Percentiles rank a stretch among this genome's conserved stretches.
phyloP scores from a whole-genome alignment of 1,139 yeast genomes.

The Hyphopichia fennica region DNA sequence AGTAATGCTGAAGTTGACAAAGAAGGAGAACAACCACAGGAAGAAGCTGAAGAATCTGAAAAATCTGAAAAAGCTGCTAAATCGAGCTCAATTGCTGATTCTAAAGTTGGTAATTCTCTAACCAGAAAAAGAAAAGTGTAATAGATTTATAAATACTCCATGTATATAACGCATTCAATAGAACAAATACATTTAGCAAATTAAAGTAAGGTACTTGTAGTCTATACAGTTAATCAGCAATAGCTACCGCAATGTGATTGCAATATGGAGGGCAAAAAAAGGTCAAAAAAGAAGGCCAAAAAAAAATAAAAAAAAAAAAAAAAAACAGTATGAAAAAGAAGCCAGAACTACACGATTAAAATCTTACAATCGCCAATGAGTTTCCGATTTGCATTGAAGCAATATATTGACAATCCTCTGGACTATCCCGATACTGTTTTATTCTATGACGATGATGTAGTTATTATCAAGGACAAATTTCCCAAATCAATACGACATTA shows the following conservation, averaged over 20 bases:
- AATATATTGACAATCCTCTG: conserved; percentile 33
- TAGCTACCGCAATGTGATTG: no score
- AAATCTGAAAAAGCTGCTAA: not conserved
- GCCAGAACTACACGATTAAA: no score
- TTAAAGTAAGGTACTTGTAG: no score
- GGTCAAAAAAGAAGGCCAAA: no score
- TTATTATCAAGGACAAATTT: conserved; percentile 58
- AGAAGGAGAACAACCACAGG: not conserved
- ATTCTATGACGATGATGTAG: conserved; percentile 50
- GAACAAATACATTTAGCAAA: no score
- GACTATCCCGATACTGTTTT: conserved; percentile 25
- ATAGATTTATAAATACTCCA: not conserved
- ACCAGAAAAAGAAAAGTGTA: conserved; percentile 2
- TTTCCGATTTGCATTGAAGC: conserved; percentile 33
- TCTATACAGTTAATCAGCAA: no score
- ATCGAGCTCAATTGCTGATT: not conserved
- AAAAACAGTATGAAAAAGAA: conserved; percentile 2
- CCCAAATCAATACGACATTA: conserved; percentile 68
- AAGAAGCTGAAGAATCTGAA: not conserved
- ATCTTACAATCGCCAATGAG: no score
- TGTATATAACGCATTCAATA: not conserved
- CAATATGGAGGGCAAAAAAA: no score
- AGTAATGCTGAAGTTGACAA: conserved; percentile 7
- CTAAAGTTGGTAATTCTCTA: not conserved
- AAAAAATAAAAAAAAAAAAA: not conserved